A percentile compares a stretch with the other conserved stretches of the same genome.
Evolutionary conservation across 106 monocot species (phyloP).

Genomic region (Acorus gramineus): DNA sequence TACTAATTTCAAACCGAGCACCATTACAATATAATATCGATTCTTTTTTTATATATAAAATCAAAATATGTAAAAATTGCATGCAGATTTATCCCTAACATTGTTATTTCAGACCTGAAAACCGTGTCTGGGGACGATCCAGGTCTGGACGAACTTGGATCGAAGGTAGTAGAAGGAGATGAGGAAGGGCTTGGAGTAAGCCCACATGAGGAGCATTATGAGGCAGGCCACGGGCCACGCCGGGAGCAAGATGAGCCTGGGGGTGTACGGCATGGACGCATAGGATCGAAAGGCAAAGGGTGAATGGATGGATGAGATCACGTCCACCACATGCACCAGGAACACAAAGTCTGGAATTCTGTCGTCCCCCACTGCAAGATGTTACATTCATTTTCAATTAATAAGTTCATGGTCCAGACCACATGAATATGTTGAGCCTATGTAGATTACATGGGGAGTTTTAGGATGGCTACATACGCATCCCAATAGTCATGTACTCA

Average conservation of each 20-base stretch:
- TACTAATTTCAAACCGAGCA: neutral
- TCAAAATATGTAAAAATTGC: neutral
- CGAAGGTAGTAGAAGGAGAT: slow-evolving; percentile 70
- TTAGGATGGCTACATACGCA: too few relatives aligned
- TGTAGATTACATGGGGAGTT: too few relatives aligned
- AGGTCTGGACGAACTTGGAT: slow-evolving; percentile 52
- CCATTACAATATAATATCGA: too few relatives aligned
- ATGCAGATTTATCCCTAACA: neutral
- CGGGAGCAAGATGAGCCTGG: slow-evolving; percentile 21
- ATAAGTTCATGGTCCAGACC: too few relatives aligned
- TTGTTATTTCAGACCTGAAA: slow-evolving; percentile 45
- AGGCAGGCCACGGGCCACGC: slow-evolving; percentile 56
- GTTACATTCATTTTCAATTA: neutral
- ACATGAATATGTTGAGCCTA: too few relatives aligned
- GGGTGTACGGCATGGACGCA: slow-evolving; percentile 36
- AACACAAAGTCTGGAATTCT: slow-evolving; percentile 76
- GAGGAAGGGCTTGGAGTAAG: slow-evolving; percentile 73
- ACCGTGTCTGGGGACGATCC: slow-evolving; percentile 77
- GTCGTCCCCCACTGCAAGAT: slow-evolving; percentile 42
- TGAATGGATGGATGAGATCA: slow-evolving; percentile 50
- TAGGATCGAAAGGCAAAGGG: slow-evolving; percentile 52
- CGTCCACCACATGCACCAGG: slow-evolving; percentile 75
- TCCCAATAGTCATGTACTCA: too few relatives aligned
- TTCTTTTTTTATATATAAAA: too few relatives aligned
- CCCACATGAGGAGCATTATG: slow-evolving; percentile 77